phyloP scores from a whole-genome alignment of 805 yeast genomes.

The Sugiyamaella lignohabitans region DNA sequence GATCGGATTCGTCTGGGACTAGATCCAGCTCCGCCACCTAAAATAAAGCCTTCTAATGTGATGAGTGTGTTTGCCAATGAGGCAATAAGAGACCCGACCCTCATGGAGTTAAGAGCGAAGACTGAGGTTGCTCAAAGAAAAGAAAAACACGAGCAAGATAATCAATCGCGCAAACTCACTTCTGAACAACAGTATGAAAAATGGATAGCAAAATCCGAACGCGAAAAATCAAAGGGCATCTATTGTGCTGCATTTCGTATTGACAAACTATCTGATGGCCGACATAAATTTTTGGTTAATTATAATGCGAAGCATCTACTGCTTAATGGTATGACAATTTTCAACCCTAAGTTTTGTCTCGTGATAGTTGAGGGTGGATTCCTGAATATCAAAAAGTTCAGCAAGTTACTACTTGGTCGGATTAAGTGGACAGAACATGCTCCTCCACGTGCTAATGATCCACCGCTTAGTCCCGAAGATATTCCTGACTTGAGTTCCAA shows the following conservation, averaged over 20 bases:
- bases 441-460: constrained; percentile 23
- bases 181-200: constrained; percentile 54
- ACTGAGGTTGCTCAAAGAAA: constrained; percentile 60
- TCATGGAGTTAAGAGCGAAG: constrained; percentile 66
- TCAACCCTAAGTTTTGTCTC: constrained; percentile 39
- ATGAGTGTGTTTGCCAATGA: constrained; percentile 83
- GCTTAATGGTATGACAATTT: constrained; percentile 50
- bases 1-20: constrained; percentile 74
- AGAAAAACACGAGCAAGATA: constrained; percentile 50
- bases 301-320: constrained; percentile 70
- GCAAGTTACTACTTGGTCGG: constrained; percentile 51
- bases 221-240: constrained; percentile 48
- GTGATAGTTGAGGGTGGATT: constrained; percentile 72
- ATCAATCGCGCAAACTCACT: constrained; percentile 55
- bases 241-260: constrained; percentile 55
- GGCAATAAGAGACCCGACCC: constrained; percentile 83
- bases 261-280: constrained; percentile 49
- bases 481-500: constrained; percentile 38
- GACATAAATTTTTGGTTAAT: constrained; percentile 68
- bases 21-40: constrained; percentile 84
- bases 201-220: constrained; percentile 38
- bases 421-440: constrained; percentile 63
- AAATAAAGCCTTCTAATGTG: constrained; percentile 74
- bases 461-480: constrained; percentile 9
- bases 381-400: constrained; percentile 54